A percentile compares a stretch with the other conserved stretches of the same genome.
Evolutionary conservation across 495 filamentous ascomycete species (phyloP).

Genomic region (Penicillium malachiteum): DNA sequence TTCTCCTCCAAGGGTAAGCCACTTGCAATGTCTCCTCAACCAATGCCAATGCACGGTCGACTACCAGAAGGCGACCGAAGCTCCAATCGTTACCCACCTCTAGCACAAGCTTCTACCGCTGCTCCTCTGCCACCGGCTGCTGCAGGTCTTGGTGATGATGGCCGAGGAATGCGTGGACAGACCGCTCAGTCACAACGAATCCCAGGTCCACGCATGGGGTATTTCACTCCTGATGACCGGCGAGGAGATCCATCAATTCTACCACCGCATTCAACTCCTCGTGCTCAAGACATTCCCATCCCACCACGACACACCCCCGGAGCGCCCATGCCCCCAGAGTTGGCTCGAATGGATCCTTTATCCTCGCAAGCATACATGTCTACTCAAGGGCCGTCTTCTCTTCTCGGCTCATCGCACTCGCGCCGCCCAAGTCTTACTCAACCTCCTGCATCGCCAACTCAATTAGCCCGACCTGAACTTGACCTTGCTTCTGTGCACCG

Average conservation of each 20-base stretch:
- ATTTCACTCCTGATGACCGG: slow-evolving; percentile 40
- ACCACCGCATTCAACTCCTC: slow-evolving; percentile 22
- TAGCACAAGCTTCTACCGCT: slow-evolving; percentile 45
- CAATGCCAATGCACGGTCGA: slow-evolving; percentile 31
- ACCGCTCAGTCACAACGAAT: slow-evolving; percentile 26
- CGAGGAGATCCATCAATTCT: slow-evolving; percentile 38
- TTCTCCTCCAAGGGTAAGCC: slow-evolving; percentile 45
- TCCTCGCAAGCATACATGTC: slow-evolving; percentile 35
- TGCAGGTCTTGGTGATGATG: slow-evolving; percentile 33
- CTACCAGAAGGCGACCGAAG: slow-evolving; percentile 39
- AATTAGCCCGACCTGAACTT: slow-evolving; percentile 31
- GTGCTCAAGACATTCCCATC: slow-evolving; percentile 32
- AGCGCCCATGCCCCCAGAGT: slow-evolving; percentile 26
- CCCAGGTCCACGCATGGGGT: slow-evolving; percentile 43
- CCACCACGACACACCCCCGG: slow-evolving; percentile 33
- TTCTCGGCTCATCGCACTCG: slow-evolving; percentile 36
- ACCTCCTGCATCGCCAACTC: slow-evolving; percentile 39
- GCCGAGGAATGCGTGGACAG: slow-evolving; percentile 31
- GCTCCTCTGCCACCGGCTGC: slow-evolving; percentile 26
- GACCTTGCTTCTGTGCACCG: slow-evolving; percentile 41
- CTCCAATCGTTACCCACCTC: slow-evolving; percentile 38
- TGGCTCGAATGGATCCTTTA: slow-evolving; percentile 40
- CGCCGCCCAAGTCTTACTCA: slow-evolving; percentile 42
- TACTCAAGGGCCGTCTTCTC: slow-evolving; percentile 27
- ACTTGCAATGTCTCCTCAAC: slow-evolving; percentile 32